Conservation (phyloP, 768 basidiomycete genomes). For the Plicaturopsis crispa region DNA sequence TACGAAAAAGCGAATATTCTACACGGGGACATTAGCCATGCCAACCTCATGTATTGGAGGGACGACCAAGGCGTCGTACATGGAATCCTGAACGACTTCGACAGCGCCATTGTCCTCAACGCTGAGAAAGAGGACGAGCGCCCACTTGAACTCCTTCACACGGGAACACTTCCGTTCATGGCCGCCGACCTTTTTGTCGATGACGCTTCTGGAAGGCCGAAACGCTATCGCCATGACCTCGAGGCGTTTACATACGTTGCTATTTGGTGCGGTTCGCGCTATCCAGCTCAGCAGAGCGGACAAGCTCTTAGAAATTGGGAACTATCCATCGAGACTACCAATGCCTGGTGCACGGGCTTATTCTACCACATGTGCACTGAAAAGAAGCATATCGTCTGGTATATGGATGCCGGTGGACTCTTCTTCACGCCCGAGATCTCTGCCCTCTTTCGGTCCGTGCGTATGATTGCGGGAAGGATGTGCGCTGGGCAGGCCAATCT, state of each 20-base stretch:
- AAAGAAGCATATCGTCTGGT: no score
- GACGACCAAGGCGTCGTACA: slow-evolving; percentile 7
- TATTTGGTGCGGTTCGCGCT: slow-evolving; percentile 10
- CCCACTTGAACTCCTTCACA: slow-evolving; percentile 5
- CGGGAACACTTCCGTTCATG: slow-evolving; percentile 25
- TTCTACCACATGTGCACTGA: no score
- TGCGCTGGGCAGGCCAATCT: no score
- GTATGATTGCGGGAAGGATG: no score
- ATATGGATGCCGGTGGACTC: no score
- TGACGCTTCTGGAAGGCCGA: slow-evolving; percentile 3
- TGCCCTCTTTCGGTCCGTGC: no score
- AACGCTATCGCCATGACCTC: slow-evolving; percentile 5
- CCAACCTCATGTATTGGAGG: slow-evolving; percentile 10
- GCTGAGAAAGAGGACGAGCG: not conserved
- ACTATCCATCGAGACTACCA: no score
- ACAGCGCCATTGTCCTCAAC: slow-evolving; percentile 1
- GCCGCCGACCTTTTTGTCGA: slow-evolving; percentile 17
- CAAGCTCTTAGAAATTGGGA: no score
- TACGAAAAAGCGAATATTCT: slow-evolving; percentile 8
- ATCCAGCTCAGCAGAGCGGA: no score
- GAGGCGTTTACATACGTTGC: slow-evolving; percentile 6
- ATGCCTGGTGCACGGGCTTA: no score
- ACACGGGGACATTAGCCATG: slow-evolving; percentile 10
- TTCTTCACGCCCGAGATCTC: no score
- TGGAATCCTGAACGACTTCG: slow-evolving; percentile 9